These are phyloP conservation scores for Salix viminalis DNA, from an alignment of 345 rosid genomes.

Conservation along the genomic window DNA sequence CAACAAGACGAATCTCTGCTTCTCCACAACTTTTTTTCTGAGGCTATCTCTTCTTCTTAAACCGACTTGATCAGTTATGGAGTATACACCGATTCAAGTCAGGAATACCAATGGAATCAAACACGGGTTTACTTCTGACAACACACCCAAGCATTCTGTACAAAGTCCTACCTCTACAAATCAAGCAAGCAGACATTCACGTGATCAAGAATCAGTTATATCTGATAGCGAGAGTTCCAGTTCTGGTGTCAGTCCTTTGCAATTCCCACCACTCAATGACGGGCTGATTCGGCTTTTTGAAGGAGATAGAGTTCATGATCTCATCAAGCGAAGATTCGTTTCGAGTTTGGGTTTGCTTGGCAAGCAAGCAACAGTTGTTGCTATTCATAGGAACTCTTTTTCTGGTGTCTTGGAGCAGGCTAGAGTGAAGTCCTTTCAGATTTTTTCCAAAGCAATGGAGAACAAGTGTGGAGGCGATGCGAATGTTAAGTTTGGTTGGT, in stretches of 20 bases:
- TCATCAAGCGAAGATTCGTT: conserved; percentile 39
- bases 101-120: neutral
- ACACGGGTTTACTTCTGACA: neutral
- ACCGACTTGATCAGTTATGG: neutral
- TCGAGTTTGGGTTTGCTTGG: conserved; percentile 40
- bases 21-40: neutral
- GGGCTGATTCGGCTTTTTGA: conserved; percentile 39
- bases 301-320: conserved; percentile 46
- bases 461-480: conserved; percentile 43
- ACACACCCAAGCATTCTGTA: neutral
- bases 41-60: no score
- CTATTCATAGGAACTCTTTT: conserved; percentile 43
- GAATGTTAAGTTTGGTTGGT: conserved; percentile 69
- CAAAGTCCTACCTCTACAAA: neutral
- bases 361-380: conserved; percentile 30
- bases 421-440: conserved; percentile 48
- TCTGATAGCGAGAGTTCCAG: conserved; percentile 58
- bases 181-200: conserved; percentile 7
- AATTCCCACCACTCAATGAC: neutral
- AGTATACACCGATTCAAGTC: neutral
- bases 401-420: conserved; percentile 39
- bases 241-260: conserved; percentile 17
- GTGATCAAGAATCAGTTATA: conserved; percentile 33
- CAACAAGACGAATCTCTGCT: neutral
- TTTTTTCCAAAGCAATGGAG: conserved; percentile 47